Base-by-base conservation (phyloP, 495 filamentous ascomycete genomes). In the Aspergillus cavernicola region DNA sequence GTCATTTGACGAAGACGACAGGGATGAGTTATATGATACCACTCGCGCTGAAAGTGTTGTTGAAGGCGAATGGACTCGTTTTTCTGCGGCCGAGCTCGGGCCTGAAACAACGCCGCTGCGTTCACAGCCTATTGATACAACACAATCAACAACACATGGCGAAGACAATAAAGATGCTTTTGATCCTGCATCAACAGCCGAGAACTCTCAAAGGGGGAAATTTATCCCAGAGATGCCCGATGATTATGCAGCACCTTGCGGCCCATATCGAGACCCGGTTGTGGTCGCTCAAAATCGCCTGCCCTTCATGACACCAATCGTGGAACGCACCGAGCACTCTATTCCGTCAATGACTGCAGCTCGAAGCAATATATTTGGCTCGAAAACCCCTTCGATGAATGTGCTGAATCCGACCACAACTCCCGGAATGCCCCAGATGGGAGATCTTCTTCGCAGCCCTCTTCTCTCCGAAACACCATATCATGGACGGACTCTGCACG, bases 291-390 rank as follows among this genome's bases (percentile, higher is more conserved):
- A 96, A 56, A 95, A 86, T 64, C 85, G 90, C 43, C 75, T 97
- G 7, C 93, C 92, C 31, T 97, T 96, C 67, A 98, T 98, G 93
- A 98, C 93, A 1, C 93, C 93, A 11, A 98, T 98, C 53, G 89
- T 92, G 6, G 93, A 98, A 66, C 86, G 86, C 59, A 98, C 93
- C 0, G 93, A 98, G 68, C 87, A 84, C 18, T 93, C 90, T 0
- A 65, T 95, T 18, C 85, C 83, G 20, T 72, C 86, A 22, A 75
- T 80, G 40, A 85, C 85, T 2, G 73, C 57, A 57, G 72, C 61
- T 66, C 75, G 62, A 68, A 83, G 42, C 74, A 81, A 58, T 71
- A 77, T 68, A 41, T 83, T 84, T 65, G 78, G 73, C 60, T 73
- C 80, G 20, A 95, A 91, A 62, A 93, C 89, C 2, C 91, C 90